phyloP scores from a whole-genome alignment of 805 yeast species.

The Ogataea pini region DNA sequence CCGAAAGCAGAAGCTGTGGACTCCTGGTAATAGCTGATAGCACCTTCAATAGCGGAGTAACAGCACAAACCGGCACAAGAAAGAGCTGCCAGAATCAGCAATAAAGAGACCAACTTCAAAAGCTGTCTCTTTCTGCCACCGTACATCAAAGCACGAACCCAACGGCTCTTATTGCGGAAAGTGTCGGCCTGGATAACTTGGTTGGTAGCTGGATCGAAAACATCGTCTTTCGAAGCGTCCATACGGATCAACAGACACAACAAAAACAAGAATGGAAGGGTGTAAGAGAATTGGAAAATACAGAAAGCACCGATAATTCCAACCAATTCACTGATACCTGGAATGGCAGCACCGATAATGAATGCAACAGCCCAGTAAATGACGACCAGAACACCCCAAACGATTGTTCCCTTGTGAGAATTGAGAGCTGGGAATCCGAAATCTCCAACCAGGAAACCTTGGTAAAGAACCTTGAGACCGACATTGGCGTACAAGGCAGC shows the following conservation, averaged over 20 bases:
- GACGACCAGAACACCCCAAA: constrained; percentile 40
- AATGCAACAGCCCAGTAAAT: constrained; percentile 47
- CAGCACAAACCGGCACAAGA: constrained; percentile 17
- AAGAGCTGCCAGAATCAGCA: constrained; percentile 13
- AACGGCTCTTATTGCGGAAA: constrained; percentile 8
- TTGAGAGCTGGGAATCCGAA: constrained; percentile 37
- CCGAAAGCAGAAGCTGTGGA: constrained; percentile 15
- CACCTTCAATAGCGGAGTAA: constrained; percentile 16
- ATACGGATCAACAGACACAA: constrained; percentile 14
- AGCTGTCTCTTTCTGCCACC: constrained; percentile 12
- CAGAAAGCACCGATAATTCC: constrained; percentile 45
- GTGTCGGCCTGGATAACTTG: constrained; percentile 10
- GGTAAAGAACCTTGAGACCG: constrained; percentile 46
- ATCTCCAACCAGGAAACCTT: constrained; percentile 37
- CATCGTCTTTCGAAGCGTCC: constrained; percentile 13
- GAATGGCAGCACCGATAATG: constrained; percentile 46
- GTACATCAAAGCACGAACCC: constrained; percentile 10
- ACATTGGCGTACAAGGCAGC: constrained; percentile 49
- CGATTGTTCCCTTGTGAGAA: constrained; percentile 35
- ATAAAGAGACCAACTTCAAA: constrained; percentile 8
- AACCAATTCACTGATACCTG: constrained; percentile 41
- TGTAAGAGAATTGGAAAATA: constrained; percentile 47
- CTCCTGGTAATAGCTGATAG: constrained; percentile 11
- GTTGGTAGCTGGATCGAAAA: constrained; percentile 12
- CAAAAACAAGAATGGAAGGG: constrained; percentile 39